A percentile compares a stretch with the other conserved stretches of the same genome.
phyloP scores from a whole-genome alignment of 2,329 filamentous ascomycete species.

The Pseudomassariella vexata region DNA sequence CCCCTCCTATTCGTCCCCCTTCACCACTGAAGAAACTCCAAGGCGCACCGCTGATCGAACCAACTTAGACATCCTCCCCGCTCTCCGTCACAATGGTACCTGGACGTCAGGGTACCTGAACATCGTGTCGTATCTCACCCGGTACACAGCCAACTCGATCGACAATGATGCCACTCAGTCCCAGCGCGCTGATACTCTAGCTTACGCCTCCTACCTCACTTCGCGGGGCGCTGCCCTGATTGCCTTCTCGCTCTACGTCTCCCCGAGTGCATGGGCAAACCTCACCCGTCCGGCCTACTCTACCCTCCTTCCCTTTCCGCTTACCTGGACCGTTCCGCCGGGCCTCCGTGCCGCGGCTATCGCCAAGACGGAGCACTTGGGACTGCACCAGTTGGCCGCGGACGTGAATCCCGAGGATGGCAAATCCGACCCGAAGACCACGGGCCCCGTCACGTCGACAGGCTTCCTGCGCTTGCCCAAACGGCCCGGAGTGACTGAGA shows the following conservation, averaged over 20 bases:
- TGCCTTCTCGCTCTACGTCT: constrained; percentile 85
- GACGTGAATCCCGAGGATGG: constrained; percentile 36
- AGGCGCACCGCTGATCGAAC: constrained; percentile 16
- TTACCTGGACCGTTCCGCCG: constrained; percentile 81
- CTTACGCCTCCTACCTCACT: constrained; percentile 64
- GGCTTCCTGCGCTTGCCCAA: constrained; percentile 26
- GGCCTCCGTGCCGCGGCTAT: constrained; percentile 66
- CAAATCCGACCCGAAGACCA: constrained; percentile 27
- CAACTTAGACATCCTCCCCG: constrained; percentile 46
- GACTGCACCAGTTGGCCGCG: constrained; percentile 62
- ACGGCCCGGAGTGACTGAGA: constrained; percentile 29
- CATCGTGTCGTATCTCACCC: constrained; percentile 52
- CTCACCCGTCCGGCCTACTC: constrained; percentile 77
- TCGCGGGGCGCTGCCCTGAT: constrained; percentile 71
- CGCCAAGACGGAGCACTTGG: constrained; percentile 62
- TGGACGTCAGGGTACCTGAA: constrained; percentile 56
- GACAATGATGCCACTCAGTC: constrained; percentile 32
- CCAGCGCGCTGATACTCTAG: constrained; percentile 42
- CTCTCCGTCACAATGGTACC: constrained; percentile 42
- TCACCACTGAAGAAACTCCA: constrained; percentile 1
- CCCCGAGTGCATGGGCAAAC: constrained; percentile 77
- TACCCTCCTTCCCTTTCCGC: constrained; percentile 73
- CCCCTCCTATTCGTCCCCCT: constrained; percentile 4
- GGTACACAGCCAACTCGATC: constrained; percentile 24
- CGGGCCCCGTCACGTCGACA: constrained; percentile 23